Evolutionary conservation across 441 rosid species (phyloP).

Genomic region (Bocquillonia castaneifolia): DNA sequence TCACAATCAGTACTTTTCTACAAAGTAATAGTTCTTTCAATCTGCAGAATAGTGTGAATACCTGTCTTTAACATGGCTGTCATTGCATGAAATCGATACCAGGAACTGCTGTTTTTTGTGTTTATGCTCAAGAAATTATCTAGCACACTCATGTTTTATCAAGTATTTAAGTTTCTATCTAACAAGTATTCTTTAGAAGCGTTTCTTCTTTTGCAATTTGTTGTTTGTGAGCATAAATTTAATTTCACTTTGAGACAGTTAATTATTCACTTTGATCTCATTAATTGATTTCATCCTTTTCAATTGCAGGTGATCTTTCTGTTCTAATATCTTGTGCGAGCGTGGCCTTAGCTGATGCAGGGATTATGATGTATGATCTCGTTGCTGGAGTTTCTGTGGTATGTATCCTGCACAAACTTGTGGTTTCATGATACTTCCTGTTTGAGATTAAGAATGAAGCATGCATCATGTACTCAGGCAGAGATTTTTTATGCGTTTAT

Average conservation of each 20-base stretch:
- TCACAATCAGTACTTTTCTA: background rate
- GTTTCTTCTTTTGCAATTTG: background rate
- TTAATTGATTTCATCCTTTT: slow-evolving; percentile 15
- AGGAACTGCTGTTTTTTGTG: background rate
- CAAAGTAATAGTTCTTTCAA: background rate
- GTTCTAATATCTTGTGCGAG: slow-evolving; percentile 85
- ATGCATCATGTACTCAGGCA: background rate
- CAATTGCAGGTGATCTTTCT: slow-evolving; percentile 76
- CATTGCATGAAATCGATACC: background rate
- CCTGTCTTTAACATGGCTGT: background rate
- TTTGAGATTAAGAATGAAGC: slow-evolving; percentile 6
- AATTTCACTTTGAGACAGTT: background rate
- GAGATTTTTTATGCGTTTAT: background rate
- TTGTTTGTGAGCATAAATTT: background rate
- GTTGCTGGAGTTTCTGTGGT: slow-evolving; percentile 90
- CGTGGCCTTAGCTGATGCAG: slow-evolving; percentile 94
- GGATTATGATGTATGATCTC: slow-evolving; percentile 95
- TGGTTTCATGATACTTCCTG: background rate
- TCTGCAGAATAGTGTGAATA: background rate
- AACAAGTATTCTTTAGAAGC: background rate
- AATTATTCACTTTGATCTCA: slow-evolving; percentile 7
- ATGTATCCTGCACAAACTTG: slow-evolving; percentile 23
- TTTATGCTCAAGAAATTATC: background rate
- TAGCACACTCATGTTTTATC: background rate
- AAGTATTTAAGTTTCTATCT: too few species aligned